These are phyloP conservation scores for Diaporthe vexans DNA, from an alignment of 2,329 filamentous ascomycete genomes.

Conservation along the genomic window DNA sequence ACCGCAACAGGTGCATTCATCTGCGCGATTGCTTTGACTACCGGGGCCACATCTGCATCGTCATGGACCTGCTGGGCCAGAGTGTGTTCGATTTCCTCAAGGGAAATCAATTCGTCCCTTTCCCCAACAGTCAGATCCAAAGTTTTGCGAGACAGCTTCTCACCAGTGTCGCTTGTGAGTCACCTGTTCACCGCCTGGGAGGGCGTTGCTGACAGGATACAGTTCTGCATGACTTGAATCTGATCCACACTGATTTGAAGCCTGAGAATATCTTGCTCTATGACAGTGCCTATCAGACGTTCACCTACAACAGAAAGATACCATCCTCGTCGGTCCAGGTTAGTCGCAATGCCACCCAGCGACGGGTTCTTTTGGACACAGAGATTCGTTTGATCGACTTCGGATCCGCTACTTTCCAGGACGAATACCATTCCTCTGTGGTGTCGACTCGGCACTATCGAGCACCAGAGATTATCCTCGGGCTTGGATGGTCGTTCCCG, in stretches of 20 bases:
- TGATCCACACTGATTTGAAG: constrained; percentile 90
- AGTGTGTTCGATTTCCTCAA: constrained; percentile 99
- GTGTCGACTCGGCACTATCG: constrained; percentile 79
- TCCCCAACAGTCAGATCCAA: constrained; percentile 98
- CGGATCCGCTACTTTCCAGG: constrained; percentile 79
- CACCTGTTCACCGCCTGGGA: background rate
- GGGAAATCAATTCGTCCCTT: constrained; percentile 93
- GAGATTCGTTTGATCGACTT: constrained; percentile 81
- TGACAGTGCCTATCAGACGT: constrained; percentile 76
- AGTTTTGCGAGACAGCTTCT: constrained; percentile 95
- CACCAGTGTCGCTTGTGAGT: constrained; percentile 97
- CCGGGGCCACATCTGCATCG: constrained; percentile 93
- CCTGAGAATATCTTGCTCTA: constrained; percentile 79
- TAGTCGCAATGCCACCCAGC: constrained; percentile 72
- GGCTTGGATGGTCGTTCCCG: constrained; percentile 78
- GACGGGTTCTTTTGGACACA: constrained; percentile 75
- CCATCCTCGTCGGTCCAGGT: constrained; percentile 75
- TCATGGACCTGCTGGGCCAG: constrained; percentile 85
- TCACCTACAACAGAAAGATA: constrained; percentile 78
- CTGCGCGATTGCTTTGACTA: constrained; percentile 97
- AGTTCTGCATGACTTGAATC: constrained; percentile 96
- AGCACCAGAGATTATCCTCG: constrained; percentile 79
- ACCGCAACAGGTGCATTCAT: constrained; percentile 97
- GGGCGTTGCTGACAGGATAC: constrained; percentile 45
- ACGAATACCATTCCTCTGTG: constrained; percentile 80